These are phyloP conservation scores for Fusarium decemcellulare DNA, from an alignment of 2,329 filamentous ascomycete genomes.

Conservation along the genomic window DNA sequence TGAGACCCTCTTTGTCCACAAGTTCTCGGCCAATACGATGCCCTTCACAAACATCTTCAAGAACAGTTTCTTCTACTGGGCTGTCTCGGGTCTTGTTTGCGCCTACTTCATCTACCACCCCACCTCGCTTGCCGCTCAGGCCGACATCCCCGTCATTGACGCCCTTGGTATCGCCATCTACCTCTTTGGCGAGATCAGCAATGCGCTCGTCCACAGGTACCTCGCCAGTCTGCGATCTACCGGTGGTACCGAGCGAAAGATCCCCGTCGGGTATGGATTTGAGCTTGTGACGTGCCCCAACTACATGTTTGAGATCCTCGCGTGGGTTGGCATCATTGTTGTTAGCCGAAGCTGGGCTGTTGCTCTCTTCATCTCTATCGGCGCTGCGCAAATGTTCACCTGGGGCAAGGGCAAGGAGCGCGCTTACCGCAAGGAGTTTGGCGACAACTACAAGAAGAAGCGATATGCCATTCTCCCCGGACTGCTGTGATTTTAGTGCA, in stretches of 20 bases:
- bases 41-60: constrained; percentile 91
- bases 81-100: constrained; percentile 83
- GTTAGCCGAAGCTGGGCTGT: constrained; percentile 86
- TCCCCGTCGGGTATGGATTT: constrained; percentile 90
- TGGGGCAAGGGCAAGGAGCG: constrained; percentile 96
- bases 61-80: constrained; percentile 96
- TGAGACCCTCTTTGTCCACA: constrained; percentile 95
- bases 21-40: constrained; percentile 96
- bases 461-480: constrained; percentile 85
- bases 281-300: constrained; percentile 93
- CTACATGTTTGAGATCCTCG: constrained; percentile 92
- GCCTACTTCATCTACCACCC: constrained; percentile 90
- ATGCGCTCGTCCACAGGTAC: constrained; percentile 84
- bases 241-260: constrained; percentile 88
- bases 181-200: constrained; percentile 82
- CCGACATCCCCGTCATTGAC: constrained; percentile 65
- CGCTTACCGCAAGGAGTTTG: constrained; percentile 91
- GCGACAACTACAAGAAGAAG: constrained; percentile 97
- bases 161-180: constrained; percentile 81
- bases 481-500: constrained; percentile 67
- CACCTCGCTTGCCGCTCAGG: constrained; percentile 74
- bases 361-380: constrained; percentile 80
- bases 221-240: constrained; percentile 82
- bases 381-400: constrained; percentile 82
- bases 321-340: constrained; percentile 88